Evolutionary conservation across 1,284 basidiomycete genomes (phyloP), one percentile per base, ranked within the genome.

Genomic region (Marasmius tenuissimus): DNA sequence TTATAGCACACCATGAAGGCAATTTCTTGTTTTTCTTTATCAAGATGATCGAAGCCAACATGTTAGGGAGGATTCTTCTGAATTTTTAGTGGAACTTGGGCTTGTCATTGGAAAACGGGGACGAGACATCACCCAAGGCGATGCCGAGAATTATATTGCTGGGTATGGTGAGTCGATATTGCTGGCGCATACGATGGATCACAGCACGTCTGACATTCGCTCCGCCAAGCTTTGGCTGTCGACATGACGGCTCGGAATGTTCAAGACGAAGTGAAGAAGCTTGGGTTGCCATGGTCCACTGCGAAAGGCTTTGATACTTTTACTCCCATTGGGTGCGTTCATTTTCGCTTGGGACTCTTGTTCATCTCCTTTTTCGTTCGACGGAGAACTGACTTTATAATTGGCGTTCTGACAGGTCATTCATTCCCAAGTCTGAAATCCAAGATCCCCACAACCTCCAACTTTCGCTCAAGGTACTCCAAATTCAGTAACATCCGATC

Each of bases 221-320:
- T 22, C 55, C 53, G 59, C 66, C 63, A 70, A 97, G 96, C 96
- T 47, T 82, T 98, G 61, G 94, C 94, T 1, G 91, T 97, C 64
- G 96, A 98, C 73, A 91, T 98, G 90, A 98, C 96, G 0, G 96
- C 93, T 0, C 86, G 97, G 33, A 98, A 98, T 78, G 79, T 98
- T 72, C 97, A 99, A 77, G 94, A 98, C 61, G 87, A 88, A 57
- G 93, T 93, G 57, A 98, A 97, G 81, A 92, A 91, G 70, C 91
- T 89, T 65, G 95, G 97, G 20, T 83, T 98, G 27, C 97, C 97
- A 1, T 99, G 97, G 97, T 90, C 91, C 18, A 85, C 96, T 5
- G 93, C 90, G 1, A 96, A 97, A 75, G 94, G 93, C 1, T 94
- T 95, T 64, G 94, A 96, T 74, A 93, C 91, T 0, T 96, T 94